phyloP scores from a whole-genome alignment of 2,329 filamentous ascomycete species.

The Curvularia spicifera region DNA sequence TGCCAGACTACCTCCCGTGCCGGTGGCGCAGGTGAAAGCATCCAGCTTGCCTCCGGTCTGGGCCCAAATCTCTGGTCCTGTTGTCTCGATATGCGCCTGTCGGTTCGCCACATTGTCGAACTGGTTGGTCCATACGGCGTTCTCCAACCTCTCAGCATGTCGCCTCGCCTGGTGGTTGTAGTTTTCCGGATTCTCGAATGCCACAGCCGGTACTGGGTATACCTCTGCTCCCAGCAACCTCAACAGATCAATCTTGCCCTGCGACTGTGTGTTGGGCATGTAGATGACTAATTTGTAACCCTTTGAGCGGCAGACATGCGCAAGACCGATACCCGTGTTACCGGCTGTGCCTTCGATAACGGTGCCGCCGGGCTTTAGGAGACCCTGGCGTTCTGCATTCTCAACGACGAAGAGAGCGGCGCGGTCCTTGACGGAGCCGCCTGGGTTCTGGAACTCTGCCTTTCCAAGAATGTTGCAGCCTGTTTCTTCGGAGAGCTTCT shows the following conservation, averaged over 20 bases:
- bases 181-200: constrained; percentile 93
- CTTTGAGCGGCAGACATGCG: constrained; percentile 89
- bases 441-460: constrained; percentile 98
- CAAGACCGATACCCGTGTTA: constrained; percentile 96
- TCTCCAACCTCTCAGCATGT: constrained; percentile 84
- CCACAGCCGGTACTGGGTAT: constrained; percentile 91
- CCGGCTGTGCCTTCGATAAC: constrained; percentile 97
- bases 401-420: constrained; percentile 93
- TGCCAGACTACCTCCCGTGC: constrained; percentile 89
- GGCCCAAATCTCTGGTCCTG: constrained; percentile 94
- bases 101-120: constrained; percentile 97
- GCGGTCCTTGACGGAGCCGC: constrained; percentile 94
- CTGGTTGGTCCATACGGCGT: constrained; percentile 98
- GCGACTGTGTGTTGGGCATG: constrained; percentile 98
- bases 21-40: constrained; percentile 94
- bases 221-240: constrained; percentile 92
- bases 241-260: constrained; percentile 95
- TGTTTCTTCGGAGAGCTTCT: constrained; percentile 85
- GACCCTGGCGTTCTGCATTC: constrained; percentile 87
- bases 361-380: constrained; percentile 84
- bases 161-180: constrained; percentile 96
- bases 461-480: constrained; percentile 95
- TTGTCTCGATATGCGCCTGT: constrained; percentile 93
- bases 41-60: constrained; percentile 87
- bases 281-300: constrained; percentile 98